Conservation (phyloP, 2,329 filamentous ascomycete species). For the Neopestalotiopsis rosae region DNA sequence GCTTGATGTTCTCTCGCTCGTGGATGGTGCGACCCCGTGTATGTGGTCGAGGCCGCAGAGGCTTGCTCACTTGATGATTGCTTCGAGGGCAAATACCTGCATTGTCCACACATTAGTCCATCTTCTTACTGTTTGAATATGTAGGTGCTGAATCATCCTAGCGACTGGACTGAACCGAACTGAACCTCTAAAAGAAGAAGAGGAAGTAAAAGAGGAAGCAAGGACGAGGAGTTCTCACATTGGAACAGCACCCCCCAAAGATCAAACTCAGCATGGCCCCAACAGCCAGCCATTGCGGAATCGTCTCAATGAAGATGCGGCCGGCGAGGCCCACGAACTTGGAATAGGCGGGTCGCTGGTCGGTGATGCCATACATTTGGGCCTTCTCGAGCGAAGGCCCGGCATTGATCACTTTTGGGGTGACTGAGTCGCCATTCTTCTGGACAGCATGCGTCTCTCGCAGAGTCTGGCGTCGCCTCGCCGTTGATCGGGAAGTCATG, state of each 20-base stretch:
- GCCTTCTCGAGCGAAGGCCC: constrained; percentile 59
- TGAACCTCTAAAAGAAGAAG: too few relatives aligned
- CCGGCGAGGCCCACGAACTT: constrained; percentile 56
- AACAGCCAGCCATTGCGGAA: constrained; percentile 68
- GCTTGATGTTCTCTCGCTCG: constrained; percentile 21
- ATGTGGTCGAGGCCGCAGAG: not conserved
- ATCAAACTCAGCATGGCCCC: constrained; percentile 80
- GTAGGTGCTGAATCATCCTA: not conserved
- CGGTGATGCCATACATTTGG: constrained; percentile 59
- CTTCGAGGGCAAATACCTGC: constrained; percentile 94
- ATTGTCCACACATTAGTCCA: constrained; percentile 31
- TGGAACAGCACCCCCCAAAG: constrained; percentile 94
- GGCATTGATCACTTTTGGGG: constrained; percentile 59
- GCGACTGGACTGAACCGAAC: not conserved
- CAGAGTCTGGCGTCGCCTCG: constrained; percentile 50
- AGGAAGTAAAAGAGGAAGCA: too few relatives aligned
- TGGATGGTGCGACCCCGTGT: not conserved
- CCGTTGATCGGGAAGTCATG: constrained; percentile 48
- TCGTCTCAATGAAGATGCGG: constrained; percentile 61
- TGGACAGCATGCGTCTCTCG: constrained; percentile 49
- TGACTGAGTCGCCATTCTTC: constrained; percentile 44
- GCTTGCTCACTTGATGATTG: constrained; percentile 82
- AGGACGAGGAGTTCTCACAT: constrained; percentile 60
- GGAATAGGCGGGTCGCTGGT: constrained; percentile 54
- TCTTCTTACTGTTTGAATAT: constrained; percentile 15